These are phyloP conservation scores for Phtheirospermum japonicum DNA, from an alignment of 257 asterid species.

Conservation along the genomic window DNA sequence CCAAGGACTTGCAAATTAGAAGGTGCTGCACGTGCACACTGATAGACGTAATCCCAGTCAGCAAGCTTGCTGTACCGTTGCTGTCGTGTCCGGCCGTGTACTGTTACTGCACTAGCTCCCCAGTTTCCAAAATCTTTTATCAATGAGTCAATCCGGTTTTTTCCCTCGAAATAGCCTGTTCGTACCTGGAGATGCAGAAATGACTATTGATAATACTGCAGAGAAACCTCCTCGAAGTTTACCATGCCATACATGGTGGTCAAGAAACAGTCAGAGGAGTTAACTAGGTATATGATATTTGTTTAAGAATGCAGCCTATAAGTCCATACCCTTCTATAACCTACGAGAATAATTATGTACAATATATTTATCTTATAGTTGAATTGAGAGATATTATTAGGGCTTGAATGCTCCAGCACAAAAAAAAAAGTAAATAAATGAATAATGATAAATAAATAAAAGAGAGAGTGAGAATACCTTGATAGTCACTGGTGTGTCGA, in stretches of 20 bases:
- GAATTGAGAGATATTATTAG: slow-evolving; percentile 3
- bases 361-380: not conserved
- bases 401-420: slow-evolving; percentile 18
- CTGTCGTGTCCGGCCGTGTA: slow-evolving; percentile 97
- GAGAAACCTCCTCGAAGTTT: not conserved
- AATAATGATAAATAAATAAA: not conserved
- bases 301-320: slow-evolving; percentile 8
- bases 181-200: slow-evolving; percentile 64
- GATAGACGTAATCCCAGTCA: slow-evolving; percentile 81
- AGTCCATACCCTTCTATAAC: no score
- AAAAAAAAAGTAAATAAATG: not conserved
- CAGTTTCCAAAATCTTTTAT: slow-evolving; percentile 77
- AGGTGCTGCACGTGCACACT: slow-evolving; percentile 66
- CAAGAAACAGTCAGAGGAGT: slow-evolving; percentile 7
- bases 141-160: slow-evolving; percentile 81
- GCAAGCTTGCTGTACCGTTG: slow-evolving; percentile 94
- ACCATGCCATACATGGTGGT: slow-evolving; percentile 8
- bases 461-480: slow-evolving; percentile 46
- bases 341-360: no score
- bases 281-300: not conserved
- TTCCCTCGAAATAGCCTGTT: slow-evolving; percentile 92
- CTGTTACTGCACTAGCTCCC: slow-evolving; percentile 85
- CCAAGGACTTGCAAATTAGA: slow-evolving; percentile 76
- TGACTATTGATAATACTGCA: slow-evolving; percentile 11
- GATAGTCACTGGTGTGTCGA: slow-evolving; percentile 68